Percentiles rank a stretch among this genome's conserved stretches.
phyloP scores from a whole-genome alignment of 2,329 filamentous ascomycete genomes.

The Emericellopsis atlantica region DNA sequence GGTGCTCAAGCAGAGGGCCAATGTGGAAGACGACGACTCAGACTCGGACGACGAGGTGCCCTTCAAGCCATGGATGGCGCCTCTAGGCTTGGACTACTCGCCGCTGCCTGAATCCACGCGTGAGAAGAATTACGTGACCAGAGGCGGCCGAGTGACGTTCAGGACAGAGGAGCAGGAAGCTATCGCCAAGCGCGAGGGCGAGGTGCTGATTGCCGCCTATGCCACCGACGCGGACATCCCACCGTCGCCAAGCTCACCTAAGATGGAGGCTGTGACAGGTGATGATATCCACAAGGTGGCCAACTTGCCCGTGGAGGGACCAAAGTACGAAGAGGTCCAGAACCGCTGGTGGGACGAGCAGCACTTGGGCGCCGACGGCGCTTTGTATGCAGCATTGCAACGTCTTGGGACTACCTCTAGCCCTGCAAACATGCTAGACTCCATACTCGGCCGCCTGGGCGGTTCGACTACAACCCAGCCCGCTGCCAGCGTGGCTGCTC shows the following conservation, averaged over 20 bases:
- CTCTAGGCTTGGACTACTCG: constrained; percentile 31
- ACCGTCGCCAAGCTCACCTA: constrained; percentile 40
- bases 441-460: constrained; percentile 23
- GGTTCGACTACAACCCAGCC: constrained; percentile 5
- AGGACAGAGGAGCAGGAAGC: constrained; percentile 41
- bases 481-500: background rate
- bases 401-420: constrained; percentile 26
- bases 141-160: constrained; percentile 38
- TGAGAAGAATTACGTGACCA: constrained; percentile 36
- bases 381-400: constrained; percentile 27
- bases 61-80: constrained; percentile 39
- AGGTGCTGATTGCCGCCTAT: constrained; percentile 50
- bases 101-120: constrained; percentile 30
- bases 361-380: constrained; percentile 28
- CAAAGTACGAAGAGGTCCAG: constrained; percentile 34
- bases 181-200: constrained; percentile 43
- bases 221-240: constrained; percentile 41
- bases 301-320: constrained; percentile 23
- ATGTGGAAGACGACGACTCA: constrained; percentile 36
- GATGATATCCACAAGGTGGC: constrained; percentile 13
- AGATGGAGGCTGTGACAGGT: constrained; percentile 15
- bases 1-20: constrained; percentile 44
- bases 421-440: constrained; percentile 22
- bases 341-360: constrained; percentile 33
- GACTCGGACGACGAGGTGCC: constrained; percentile 39